Conservation (phyloP, 169 alveolate genomes). For the Babesia bovis region DNA sequence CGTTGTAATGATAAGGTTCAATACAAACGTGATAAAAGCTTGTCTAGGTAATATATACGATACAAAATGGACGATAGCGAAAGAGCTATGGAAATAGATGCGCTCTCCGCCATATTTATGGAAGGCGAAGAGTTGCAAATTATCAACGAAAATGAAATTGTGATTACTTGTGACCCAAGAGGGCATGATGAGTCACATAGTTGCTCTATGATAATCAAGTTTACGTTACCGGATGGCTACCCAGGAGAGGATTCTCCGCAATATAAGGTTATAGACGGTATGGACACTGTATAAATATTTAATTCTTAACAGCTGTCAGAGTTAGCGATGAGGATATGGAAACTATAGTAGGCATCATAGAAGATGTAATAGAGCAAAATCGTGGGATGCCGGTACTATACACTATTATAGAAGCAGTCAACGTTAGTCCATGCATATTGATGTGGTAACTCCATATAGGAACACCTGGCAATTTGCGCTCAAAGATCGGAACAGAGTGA, state of each 20-base stretch:
- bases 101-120: constrained; percentile 35
- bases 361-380: constrained; percentile 24
- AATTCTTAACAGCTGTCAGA: constrained; percentile 1
- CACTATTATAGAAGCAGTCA: constrained; percentile 41
- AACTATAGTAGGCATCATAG: constrained; percentile 1
- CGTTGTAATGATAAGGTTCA: not conserved
- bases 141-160: constrained; percentile 16
- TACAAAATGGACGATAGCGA: constrained; percentile 38
- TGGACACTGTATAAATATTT: not conserved
- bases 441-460: constrained; percentile 3
- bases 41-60: not conserved
- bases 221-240: constrained; percentile 10
- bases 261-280: constrained; percentile 30
- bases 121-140: constrained; percentile 43
- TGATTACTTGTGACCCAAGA: constrained; percentile 21
- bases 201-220: constrained; percentile 21
- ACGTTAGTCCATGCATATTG: not conserved
- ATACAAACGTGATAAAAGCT: not conserved
- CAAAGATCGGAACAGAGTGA: not conserved
- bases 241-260: constrained; percentile 24
- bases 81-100: constrained; percentile 35
- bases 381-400: constrained; percentile 23
- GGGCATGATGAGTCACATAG: constrained; percentile 7
- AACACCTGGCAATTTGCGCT: constrained; percentile 2
- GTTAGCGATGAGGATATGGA: constrained; percentile 5